Conservation (phyloP, 768 basidiomycete genomes). For the Plicaturopsis crispa region DNA sequence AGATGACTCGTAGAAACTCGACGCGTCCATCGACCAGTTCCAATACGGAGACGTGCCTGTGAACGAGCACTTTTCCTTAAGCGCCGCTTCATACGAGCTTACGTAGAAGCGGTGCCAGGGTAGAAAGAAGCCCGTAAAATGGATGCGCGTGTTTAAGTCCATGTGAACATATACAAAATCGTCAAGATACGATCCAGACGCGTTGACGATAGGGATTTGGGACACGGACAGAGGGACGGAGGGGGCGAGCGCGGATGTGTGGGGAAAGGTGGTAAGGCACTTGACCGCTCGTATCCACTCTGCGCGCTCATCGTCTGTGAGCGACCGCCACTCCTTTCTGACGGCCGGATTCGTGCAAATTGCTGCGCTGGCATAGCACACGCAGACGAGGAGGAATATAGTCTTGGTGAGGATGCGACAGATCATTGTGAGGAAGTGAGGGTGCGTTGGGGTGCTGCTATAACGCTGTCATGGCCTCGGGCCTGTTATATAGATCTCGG, state of each 20-base stretch:
- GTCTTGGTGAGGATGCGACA: no score
- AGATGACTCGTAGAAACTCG: slow-evolving; percentile 10
- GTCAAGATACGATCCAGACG: slow-evolving; percentile 14
- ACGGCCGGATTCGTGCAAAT: slow-evolving; percentile 10
- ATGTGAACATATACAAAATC: slow-evolving; percentile 16
- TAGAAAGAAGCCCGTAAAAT: slow-evolving; percentile 22
- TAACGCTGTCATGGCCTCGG: no score
- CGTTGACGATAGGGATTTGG: slow-evolving; percentile 11
- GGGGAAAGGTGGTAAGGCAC: slow-evolving; percentile 13
- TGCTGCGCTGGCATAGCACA: not conserved
- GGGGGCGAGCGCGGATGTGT: slow-evolving; percentile 2
- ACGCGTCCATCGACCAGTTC: slow-evolving; percentile 14
- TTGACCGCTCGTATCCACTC: slow-evolving; percentile 14
- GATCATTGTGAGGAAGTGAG: no score
- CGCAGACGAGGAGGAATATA: no score
- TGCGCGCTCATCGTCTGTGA: slow-evolving; percentile 7
- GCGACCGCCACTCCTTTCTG: slow-evolving; percentile 14
- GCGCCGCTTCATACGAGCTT: slow-evolving; percentile 14
- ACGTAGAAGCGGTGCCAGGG: slow-evolving; percentile 24
- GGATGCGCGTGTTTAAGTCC: slow-evolving; percentile 11
- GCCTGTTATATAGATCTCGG: no score
- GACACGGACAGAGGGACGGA: slow-evolving; percentile 5
- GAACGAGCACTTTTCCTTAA: slow-evolving; percentile 19
- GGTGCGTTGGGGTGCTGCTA: no score
- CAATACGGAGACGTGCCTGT: slow-evolving; percentile 20